Evolutionary conservation across 305 asterid species (phyloP).

Genomic region (Plantago rigida): DNA sequence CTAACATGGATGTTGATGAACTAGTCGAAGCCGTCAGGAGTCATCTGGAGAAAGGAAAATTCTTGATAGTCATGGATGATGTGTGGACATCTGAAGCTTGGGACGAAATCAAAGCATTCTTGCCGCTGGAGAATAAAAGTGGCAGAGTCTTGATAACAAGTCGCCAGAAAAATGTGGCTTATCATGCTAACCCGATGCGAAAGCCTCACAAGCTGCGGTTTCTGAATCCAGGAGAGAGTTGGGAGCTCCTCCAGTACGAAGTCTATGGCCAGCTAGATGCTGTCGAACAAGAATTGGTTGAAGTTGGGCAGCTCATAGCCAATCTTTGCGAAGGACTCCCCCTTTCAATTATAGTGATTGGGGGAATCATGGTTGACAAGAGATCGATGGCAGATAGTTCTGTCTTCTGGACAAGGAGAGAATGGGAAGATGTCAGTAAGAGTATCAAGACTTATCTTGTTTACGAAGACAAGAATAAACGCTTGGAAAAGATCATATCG

Average conservation of each 20-base stretch:
- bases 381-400: neutral
- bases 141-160: constrained; percentile 11
- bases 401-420: neutral
- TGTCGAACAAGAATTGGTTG: neutral
- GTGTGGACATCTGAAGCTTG: constrained; percentile 5
- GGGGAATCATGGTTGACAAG: constrained; percentile 3
- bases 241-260: constrained; percentile 7
- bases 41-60: constrained; percentile 2
- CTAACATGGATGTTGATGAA: neutral
- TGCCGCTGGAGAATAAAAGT: neutral
- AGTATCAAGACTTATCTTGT: neutral
- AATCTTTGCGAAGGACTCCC: constrained; percentile 3
- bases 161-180: constrained; percentile 4
- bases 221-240: constrained; percentile 2
- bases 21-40: neutral
- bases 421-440: neutral
- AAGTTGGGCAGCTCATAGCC: constrained; percentile 6
- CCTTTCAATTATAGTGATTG: constrained; percentile 9
- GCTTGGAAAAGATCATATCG: constrained; percentile 4
- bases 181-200: neutral
- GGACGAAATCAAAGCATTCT: neutral
- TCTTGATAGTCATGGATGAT: constrained; percentile 8
- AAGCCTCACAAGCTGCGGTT: constrained; percentile 6
- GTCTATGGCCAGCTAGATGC: neutral
- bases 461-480: constrained; percentile 1